phyloP scores from a whole-genome alignment of 306 rosid genomes.

The Acacia acuminata region DNA sequence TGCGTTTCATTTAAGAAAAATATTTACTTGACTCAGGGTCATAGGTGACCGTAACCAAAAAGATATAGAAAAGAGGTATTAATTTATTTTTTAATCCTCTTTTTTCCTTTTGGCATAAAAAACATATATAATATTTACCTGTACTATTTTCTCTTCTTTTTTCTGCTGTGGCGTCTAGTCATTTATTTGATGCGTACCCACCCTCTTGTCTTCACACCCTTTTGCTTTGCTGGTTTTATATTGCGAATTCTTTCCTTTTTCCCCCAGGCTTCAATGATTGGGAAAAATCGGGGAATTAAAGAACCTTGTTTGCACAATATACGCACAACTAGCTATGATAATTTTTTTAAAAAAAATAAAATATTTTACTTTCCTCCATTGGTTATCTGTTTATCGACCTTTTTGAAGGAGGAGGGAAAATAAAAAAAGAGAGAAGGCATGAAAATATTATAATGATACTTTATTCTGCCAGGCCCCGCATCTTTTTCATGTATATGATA shows the following conservation, averaged over 20 bases:
- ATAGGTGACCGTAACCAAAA: background rate
- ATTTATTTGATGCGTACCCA: background rate
- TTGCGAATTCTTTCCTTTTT: background rate
- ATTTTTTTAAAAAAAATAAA: background rate
- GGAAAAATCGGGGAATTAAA: slow-evolving; percentile 30
- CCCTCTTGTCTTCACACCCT: background rate
- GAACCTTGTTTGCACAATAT: background rate
- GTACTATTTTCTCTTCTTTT: too few relatives aligned
- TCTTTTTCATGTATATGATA: background rate
- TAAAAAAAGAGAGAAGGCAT: background rate
- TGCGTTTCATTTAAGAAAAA: background rate
- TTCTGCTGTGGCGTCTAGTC: slow-evolving; percentile 1
- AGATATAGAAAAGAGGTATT: background rate
- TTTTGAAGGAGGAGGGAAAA: background rate
- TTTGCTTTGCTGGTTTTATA: background rate
- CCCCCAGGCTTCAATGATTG: slow-evolving; percentile 37
- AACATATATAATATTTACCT: background rate
- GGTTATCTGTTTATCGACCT: background rate
- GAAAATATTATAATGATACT: background rate
- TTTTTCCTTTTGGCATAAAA: background rate
- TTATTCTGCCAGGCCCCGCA: background rate
- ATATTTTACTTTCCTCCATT: background rate
- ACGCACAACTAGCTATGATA: background rate
- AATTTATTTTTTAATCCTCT: background rate
- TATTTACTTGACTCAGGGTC: background rate